Conservation (phyloP, 2,329 filamentous ascomycete genomes). For the Trichoderma endophyticum region DNA sequence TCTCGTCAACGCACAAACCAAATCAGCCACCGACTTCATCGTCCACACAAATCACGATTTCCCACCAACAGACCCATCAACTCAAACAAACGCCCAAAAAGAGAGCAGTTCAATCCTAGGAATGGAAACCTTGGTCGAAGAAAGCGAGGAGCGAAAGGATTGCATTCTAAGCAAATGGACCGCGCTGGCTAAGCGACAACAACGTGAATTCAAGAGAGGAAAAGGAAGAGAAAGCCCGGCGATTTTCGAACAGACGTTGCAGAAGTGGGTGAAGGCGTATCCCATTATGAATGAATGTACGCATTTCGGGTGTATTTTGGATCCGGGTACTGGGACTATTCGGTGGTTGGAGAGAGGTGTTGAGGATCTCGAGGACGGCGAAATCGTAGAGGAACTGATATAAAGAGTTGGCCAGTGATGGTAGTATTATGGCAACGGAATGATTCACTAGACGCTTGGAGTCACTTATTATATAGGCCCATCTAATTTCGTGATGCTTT, state of each 20-base stretch:
- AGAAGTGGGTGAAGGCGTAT: background rate
- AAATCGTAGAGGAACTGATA: background rate
- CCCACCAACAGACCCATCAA: background rate
- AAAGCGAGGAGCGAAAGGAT: background rate
- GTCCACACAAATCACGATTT: background rate
- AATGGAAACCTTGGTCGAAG: background rate
- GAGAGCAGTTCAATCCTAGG: background rate
- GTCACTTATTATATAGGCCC: background rate
- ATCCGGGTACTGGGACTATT: background rate
- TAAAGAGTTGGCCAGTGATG: background rate
- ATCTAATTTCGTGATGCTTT: background rate
- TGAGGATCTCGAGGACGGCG: background rate
- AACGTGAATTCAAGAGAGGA: background rate
- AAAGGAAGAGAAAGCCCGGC: background rate
- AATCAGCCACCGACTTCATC: background rate
- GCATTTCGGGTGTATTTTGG: background rate
- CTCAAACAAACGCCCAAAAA: background rate
- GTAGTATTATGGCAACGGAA: background rate
- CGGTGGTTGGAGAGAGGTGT: background rate
- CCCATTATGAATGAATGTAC: background rate
- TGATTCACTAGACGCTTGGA: background rate
- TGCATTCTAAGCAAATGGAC: background rate
- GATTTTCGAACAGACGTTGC: background rate
- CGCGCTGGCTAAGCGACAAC: background rate
- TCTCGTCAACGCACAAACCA: background rate